Evolutionary conservation across 2,329 filamentous ascomycete genomes (phyloP).

Genomic region (Colletotrichum liaoningense): DNA sequence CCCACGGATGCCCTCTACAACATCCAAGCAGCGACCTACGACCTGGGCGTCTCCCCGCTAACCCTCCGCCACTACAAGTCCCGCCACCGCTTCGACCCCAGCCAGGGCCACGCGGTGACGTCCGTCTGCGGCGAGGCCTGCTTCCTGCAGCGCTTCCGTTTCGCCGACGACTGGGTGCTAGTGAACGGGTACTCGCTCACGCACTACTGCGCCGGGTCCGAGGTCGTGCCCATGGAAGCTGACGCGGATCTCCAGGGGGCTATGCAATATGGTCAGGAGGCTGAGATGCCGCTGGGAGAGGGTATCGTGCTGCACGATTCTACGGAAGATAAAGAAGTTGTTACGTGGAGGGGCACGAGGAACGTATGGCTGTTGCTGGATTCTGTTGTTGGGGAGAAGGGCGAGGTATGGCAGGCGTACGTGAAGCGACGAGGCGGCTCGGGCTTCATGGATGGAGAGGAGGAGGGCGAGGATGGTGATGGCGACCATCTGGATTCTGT

Average conservation of each 20-base stretch:
- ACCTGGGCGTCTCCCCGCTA: conserved; percentile 54
- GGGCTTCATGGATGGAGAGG: conserved; percentile 24
- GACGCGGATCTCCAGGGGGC: conserved; percentile 15
- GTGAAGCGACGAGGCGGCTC: conserved; percentile 44
- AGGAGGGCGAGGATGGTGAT: conserved; percentile 39
- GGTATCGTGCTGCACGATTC: conserved; percentile 47
- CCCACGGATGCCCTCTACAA: conserved; percentile 48
- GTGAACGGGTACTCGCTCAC: conserved; percentile 59
- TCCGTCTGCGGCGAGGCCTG: conserved; percentile 57
- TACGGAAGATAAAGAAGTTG: conserved; percentile 42
- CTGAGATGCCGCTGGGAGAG: conserved; percentile 39
- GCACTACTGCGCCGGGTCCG: conserved; percentile 53
- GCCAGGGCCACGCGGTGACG: conserved; percentile 54
- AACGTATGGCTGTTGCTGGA: conserved; percentile 57
- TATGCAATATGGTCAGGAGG: conserved; percentile 28
- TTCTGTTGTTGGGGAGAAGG: conserved; percentile 46
- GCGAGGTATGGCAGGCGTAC: conserved; percentile 60
- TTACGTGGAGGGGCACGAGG: conserved; percentile 49
- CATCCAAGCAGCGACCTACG: conserved; percentile 46
- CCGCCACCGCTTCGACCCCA: conserved; percentile 52
- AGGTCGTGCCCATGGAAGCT: conserved; percentile 31
- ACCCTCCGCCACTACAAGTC: conserved; percentile 52
- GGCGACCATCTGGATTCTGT: conserved; percentile 50
- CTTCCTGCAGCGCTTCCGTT: conserved; percentile 59
- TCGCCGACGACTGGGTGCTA: conserved; percentile 59